Evolutionary conservation across 1,284 basidiomycete genomes (phyloP), one percentile per base, ranked within the genome.

Genomic region (Apiotrichum porosum): DNA sequence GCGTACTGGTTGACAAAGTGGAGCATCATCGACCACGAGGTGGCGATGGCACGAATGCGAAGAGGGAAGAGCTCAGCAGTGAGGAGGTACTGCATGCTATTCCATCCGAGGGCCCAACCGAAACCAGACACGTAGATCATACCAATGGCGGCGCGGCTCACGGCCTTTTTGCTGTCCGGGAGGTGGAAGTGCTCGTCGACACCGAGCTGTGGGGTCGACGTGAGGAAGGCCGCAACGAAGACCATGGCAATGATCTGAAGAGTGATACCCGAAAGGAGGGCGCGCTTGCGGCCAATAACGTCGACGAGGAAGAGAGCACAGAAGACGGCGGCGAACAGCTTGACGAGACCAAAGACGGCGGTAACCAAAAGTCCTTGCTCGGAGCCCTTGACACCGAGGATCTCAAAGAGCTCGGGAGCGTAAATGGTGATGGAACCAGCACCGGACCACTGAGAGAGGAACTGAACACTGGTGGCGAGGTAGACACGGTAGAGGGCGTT

Each of bases 371-470:
- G 37, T 1, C 40, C 37, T 19, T 42, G 32, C 26, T 49, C 42
- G 19, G 31, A 13, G 15, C 47, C 47, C n/a, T 37, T 36, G 37
- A 49, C 30, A 21, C 47, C 47, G 15, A 49, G 47, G n/a, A 49
- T 12, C 33, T 43, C 47, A n/a, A 49, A 49, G 19, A 49, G 37
- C 31, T 49, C 42, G 21, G 41, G 40, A 1, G 47, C 47, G 26
- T 49, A 49, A 33, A 49, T 49, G n/a, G 47, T 49, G 37, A 52
- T 45, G n/a, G 42, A 47, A 28, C 46, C 46, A 13, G 46, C 50
- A 21, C 50, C 50, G 10, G 50, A 47, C 50, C 44, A 52, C 38
- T 47, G 50, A 0, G 45, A 47, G 37, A 52, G 37, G 37, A 52
- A 44, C 45, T 52, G 50, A 3, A 52, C 42, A 3, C 23, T 31